These are phyloP conservation scores for Thermothelomyces thermophilus DNA, from an alignment of 2,329 filamentous ascomycete species.

Conservation along the genomic window DNA sequence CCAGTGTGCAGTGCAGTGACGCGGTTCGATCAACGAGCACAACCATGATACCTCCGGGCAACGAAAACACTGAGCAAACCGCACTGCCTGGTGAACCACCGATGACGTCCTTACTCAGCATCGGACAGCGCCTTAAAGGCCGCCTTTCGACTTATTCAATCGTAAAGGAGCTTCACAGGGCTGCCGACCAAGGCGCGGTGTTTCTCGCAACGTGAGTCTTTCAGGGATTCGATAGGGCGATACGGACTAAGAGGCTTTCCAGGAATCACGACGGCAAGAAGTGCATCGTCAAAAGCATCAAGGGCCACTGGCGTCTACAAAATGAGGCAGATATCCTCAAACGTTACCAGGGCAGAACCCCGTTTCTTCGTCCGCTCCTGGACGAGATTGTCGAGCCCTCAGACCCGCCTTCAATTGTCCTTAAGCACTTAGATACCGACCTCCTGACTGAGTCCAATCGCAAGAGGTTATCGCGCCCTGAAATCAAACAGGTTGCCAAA, in stretches of 20 bases:
- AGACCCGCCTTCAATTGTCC: conserved; percentile 24
- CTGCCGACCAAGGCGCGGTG: conserved; percentile 23
- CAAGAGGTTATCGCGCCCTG: conserved; percentile 22
- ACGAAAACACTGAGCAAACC: too few species aligned
- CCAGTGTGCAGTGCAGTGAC: too few species aligned
- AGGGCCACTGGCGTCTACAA: conserved; percentile 22
- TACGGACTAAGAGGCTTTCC: conserved; percentile 2
- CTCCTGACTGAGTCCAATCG: conserved; percentile 24
- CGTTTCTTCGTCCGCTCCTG: conserved; percentile 23
- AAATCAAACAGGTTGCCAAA: conserved; percentile 26
- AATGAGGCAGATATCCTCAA: conserved; percentile 29
- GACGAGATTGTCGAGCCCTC: conserved; percentile 24
- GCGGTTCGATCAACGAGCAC: too few species aligned
- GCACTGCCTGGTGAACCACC: too few species aligned
- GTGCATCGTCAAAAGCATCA: conserved; percentile 25
- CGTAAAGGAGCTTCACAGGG: conserved; percentile 23
- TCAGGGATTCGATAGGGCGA: neutral
- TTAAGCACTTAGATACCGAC: conserved; percentile 24
- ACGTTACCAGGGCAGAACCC: conserved; percentile 21
- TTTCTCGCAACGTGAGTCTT: conserved; percentile 24
- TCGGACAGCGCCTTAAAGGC: too few species aligned
- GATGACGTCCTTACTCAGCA: too few species aligned
- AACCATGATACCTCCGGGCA: too few species aligned
- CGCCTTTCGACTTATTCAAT: conserved; percentile 22
- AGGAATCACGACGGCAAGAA: conserved; percentile 18